Evolutionary conservation across 257 asterid genomes (phyloP), one percentile per base, ranked within the genome.

Genomic region (Henckelia pumila): DNA sequence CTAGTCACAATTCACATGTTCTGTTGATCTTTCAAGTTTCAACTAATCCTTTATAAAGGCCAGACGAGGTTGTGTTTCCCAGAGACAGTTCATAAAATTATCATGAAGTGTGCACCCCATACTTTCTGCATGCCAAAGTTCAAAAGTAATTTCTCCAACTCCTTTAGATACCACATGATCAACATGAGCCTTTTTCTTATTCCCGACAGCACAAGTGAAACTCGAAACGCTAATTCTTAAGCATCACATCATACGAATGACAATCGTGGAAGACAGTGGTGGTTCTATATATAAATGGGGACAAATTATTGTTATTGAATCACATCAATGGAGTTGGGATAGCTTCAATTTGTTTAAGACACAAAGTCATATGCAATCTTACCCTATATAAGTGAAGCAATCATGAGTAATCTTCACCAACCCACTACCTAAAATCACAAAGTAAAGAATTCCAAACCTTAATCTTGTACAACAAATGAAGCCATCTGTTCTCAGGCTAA

Each of bases 381-480:
- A 64, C 56, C 32, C 20, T 49, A 72, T 70, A 62, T 44, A 73
- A 67, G 32, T 23, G 47, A 35, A 33, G 2, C 13, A 22, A n/a
- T 0, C 2, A 37, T 6, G 24, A 19, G 44, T 32, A 76, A 69
- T 17, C 57, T 11, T 56, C 68, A 35, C 56, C 70, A 61, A 61
- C 66, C 64, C 37, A 28, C 32, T 32, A 47, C 59, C 72, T 13
- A 67, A 52, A 22, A 57, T 20, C 63, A 61, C 33, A 56, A 30
- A 24, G 30, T 17, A 66, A 3, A 30, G 10, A 35, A 14, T 6
- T 17, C 5, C 3, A 8, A 10, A 23, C 20, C 50, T 23, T 10
- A 19, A 8, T 61, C 26, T 28, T 16, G 50, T 16, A 8, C n/a
- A 6, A 32, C 35, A 22, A 50, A 79, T 75, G 84, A 69, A 72